Evolutionary conservation across 179 eudicot genomes (phyloP).

Genomic region (Heliamphora pulchella): DNA sequence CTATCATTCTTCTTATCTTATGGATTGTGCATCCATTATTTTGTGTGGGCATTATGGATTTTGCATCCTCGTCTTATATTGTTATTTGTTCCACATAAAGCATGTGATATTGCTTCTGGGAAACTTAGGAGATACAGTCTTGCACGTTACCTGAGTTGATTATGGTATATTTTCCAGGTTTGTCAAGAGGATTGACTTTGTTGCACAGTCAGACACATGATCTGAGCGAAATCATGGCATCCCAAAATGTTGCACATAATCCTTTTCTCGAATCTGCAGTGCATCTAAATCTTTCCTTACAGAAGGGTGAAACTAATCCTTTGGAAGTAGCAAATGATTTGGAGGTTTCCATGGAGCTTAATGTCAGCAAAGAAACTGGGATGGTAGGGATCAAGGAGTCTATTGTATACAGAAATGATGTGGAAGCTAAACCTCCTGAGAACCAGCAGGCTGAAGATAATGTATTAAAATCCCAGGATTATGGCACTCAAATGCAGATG

Average conservation of each 20-base stretch:
- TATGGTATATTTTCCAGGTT: conserved; percentile 37
- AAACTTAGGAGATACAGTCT: not conserved
- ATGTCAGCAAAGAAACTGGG: conserved; percentile 23
- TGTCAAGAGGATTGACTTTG: conserved; percentile 46
- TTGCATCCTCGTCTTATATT: not conserved
- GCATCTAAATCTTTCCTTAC: conserved; percentile 15
- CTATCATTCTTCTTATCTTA: not conserved
- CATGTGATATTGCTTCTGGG: not conserved
- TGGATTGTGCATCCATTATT: not conserved
- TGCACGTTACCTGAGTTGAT: conserved; percentile 15
- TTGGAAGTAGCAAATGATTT: conserved; percentile 22
- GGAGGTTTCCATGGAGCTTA: conserved; percentile 20
- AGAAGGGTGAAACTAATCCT: conserved; percentile 6
- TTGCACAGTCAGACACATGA: conserved; percentile 51
- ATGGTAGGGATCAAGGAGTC: conserved; percentile 22
- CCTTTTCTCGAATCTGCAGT: conserved; percentile 16
- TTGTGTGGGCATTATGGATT: no score
- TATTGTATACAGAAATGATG: conserved; percentile 23
- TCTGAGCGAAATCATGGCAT: conserved; percentile 41
- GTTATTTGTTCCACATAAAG: not conserved
- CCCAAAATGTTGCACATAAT: conserved; percentile 25
- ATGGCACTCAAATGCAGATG: conserved; percentile 22
- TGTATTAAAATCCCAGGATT: conserved; percentile 16
- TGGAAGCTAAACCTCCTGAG: conserved; percentile 15
- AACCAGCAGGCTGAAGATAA: conserved; percentile 21